Conservation (phyloP, 768 basidiomycete genomes). For the Coprinellus micaceus region DNA sequence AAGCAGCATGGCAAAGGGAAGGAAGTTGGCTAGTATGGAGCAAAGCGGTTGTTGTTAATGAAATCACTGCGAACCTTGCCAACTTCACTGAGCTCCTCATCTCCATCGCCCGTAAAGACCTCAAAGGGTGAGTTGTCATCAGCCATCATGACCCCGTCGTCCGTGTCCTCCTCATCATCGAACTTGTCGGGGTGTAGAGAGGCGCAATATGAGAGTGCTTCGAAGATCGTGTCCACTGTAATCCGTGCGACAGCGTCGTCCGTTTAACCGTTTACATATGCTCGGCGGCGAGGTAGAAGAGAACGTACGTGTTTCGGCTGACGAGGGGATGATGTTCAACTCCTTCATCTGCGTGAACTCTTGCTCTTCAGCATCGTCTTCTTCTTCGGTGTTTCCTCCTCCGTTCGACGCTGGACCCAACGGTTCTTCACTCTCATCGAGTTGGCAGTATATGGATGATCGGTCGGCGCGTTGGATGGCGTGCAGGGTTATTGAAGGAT, state of each 20-base stretch:
- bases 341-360: conserved; percentile 65
- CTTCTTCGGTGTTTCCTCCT: conserved; percentile 29
- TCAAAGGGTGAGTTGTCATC: conserved; percentile 46
- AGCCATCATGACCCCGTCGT: conserved; percentile 57
- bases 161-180: conserved; percentile 48
- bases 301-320: conserved; percentile 55
- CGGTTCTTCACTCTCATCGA: conserved; percentile 54
- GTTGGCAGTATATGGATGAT: conserved; percentile 88
- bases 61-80: conserved; percentile 95
- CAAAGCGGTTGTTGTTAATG: conserved; percentile 68
- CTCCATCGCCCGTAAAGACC: conserved; percentile 52
- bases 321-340: conserved; percentile 68
- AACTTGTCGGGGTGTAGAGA: conserved; percentile 74
- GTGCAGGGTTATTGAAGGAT: conserved; percentile 89
- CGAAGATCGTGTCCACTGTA: conserved; percentile 80
- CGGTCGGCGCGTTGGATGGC: conserved; percentile 77
- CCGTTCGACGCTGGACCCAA: conserved; percentile 16
- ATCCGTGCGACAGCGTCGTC: too few relatives aligned
- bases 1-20: conserved; percentile 24
- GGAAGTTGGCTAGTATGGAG: conserved; percentile 72
- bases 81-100: conserved; percentile 77
- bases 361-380: conserved; percentile 33
- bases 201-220: conserved; percentile 81
- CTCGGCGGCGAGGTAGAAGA: neutral
- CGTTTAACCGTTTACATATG: too few relatives aligned